Percentiles rank a stretch among this genome's conserved stretches.
These are phyloP conservation scores for Flagelloscypha sp. DNA, from an alignment of 768 basidiomycete species.

Conservation along the genomic window DNA sequence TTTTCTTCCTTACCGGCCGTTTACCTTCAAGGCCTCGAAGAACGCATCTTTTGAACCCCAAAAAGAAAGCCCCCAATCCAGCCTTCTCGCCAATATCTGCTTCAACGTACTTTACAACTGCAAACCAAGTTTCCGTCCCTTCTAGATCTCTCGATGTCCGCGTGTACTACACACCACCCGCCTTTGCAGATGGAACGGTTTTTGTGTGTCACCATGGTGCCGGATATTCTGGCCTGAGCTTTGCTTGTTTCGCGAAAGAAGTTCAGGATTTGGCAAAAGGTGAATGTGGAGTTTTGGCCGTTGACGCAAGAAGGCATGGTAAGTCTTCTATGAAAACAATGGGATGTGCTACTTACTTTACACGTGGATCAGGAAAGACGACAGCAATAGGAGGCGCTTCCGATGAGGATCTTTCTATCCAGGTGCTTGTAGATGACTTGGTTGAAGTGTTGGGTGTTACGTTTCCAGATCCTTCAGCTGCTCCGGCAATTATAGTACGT, in stretches of 20 bases:
- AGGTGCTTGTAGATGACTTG: conserved; percentile 66
- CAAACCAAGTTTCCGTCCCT: conserved; percentile 67
- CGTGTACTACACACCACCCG: conserved; percentile 77
- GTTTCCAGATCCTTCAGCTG: conserved; percentile 52
- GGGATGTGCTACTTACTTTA: neutral
- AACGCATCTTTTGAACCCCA: conserved; percentile 19
- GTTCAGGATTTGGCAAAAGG: conserved; percentile 50
- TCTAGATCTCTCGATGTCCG: conserved; percentile 57
- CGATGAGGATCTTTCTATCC: conserved; percentile 60
- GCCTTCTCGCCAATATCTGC: conserved; percentile 76
- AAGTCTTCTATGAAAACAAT: conserved; percentile 17
- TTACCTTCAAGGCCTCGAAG: conserved; percentile 22
- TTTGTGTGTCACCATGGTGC: conserved; percentile 95
- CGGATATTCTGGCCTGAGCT: conserved; percentile 83
- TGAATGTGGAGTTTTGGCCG: conserved; percentile 71
- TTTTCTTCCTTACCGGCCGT: conserved; percentile 13
- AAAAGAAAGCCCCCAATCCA: conserved; percentile 38
- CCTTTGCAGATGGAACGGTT: conserved; percentile 46
- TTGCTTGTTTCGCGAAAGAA: conserved; percentile 86
- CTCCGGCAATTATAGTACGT: conserved; percentile 72
- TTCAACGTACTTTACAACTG: conserved; percentile 66
- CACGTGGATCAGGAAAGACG: conserved; percentile 55
- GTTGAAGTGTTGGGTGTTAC: conserved; percentile 58
- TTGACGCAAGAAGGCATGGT: conserved; percentile 90
- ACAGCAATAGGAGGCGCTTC: conserved; percentile 28